Percentiles rank a stretch among this genome's conserved stretches.
Evolutionary conservation across 2,329 filamentous ascomycete species (phyloP).

Genomic region (Byssoonygena ceratinophila): DNA sequence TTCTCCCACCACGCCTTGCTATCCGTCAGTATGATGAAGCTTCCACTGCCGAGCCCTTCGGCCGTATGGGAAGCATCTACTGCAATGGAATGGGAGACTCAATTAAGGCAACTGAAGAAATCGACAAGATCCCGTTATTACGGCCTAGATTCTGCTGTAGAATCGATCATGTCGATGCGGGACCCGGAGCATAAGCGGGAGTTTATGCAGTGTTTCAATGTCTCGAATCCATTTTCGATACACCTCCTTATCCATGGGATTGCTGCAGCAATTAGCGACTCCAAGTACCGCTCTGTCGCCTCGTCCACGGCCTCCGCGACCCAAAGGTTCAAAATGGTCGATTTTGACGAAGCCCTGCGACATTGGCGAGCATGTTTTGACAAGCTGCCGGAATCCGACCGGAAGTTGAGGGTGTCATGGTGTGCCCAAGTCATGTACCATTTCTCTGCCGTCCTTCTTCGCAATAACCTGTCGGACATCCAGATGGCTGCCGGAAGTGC

Average conservation of each 20-base stretch:
- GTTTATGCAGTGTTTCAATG: slow-evolving; percentile 14
- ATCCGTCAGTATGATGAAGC: slow-evolving; percentile 20
- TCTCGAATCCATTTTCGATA: slow-evolving; percentile 17
- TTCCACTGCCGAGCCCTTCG: slow-evolving; percentile 18
- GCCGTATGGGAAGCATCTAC: slow-evolving; percentile 19
- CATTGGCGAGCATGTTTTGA: slow-evolving; percentile 18
- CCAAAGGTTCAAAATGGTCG: slow-evolving; percentile 13
- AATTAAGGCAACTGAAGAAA: slow-evolving; percentile 16
- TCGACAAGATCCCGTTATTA: slow-evolving; percentile 16
- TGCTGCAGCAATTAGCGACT: slow-evolving; percentile 18
- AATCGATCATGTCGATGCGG: slow-evolving; percentile 18
- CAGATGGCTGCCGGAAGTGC: slow-evolving; percentile 21
- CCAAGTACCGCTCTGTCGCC: slow-evolving; percentile 18
- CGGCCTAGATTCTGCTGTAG: slow-evolving; percentile 17
- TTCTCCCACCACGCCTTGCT: slow-evolving; percentile 19
- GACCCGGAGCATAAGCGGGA: slow-evolving; percentile 17
- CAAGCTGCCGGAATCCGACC: slow-evolving; percentile 13
- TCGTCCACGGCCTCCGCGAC: slow-evolving; percentile 13
- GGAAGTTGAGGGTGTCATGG: slow-evolving; percentile 15
- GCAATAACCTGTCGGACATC: slow-evolving; percentile 19
- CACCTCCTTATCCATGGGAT: slow-evolving; percentile 20
- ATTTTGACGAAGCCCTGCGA: slow-evolving; percentile 18
- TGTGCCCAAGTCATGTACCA: slow-evolving; percentile 18
- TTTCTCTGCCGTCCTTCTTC: slow-evolving; percentile 17
- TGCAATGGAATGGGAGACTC: slow-evolving; percentile 17